Evolutionary conservation across 192 early-diverging fungal genomes (phyloP).

Genomic region (Coemansia sp.): DNA sequence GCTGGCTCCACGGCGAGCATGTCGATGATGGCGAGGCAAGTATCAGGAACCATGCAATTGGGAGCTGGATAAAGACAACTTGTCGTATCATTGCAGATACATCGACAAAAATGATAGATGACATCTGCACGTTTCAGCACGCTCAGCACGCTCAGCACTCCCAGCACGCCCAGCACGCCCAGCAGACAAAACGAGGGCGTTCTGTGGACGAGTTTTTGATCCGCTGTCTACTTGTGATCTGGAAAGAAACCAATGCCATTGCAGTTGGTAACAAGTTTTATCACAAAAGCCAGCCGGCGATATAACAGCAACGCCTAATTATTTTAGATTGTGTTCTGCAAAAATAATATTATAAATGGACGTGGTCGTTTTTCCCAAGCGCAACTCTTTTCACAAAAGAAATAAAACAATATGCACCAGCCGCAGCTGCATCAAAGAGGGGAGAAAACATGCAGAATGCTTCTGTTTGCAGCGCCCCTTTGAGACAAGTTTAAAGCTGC

Average conservation of each 20-base stretch:
- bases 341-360: too few relatives aligned
- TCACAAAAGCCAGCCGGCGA: too few relatives aligned
- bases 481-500: too few relatives aligned
- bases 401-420: too few relatives aligned
- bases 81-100: conserved; percentile 12
- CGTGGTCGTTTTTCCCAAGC: too few relatives aligned
- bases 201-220: conserved; percentile 8
- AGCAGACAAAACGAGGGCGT: background rate
- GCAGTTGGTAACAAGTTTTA: background rate
- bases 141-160: background rate
- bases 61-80: conserved; percentile 14
- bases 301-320: too few relatives aligned
- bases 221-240: conserved; percentile 22
- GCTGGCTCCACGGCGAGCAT: conserved; percentile 28
- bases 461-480: too few relatives aligned
- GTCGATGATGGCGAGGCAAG: background rate
- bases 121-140: background rate
- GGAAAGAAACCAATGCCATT: conserved; percentile 25
- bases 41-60: conserved; percentile 1
- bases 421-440: too few relatives aligned
- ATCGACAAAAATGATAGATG: conserved; percentile 5
- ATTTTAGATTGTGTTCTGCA: too few relatives aligned
- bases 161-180: background rate
- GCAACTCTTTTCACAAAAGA: too few relatives aligned
- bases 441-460: too few relatives aligned